Percentiles rank a stretch among this genome's conserved stretches.
phyloP scores from a whole-genome alignment of 805 yeast genomes.

The Candida insectorum region DNA sequence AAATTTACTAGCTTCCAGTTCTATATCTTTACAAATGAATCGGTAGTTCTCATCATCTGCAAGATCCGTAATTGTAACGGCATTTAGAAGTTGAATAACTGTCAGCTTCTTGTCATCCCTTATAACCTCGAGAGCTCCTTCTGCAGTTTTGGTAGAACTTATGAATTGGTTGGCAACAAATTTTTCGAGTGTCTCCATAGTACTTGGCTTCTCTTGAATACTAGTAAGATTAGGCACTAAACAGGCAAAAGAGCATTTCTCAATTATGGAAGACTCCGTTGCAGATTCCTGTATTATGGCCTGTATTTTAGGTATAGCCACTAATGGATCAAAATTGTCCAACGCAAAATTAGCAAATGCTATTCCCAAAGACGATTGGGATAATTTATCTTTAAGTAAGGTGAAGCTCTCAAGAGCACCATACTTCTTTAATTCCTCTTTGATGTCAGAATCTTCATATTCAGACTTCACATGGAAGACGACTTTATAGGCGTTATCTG shows the following conservation, averaged over 20 bases:
- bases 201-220: slow-evolving; percentile 34
- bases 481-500: slow-evolving; percentile 13
- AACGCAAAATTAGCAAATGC: slow-evolving; percentile 49
- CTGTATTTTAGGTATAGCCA: slow-evolving; percentile 10
- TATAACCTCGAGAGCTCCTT: slow-evolving; percentile 23
- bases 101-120: slow-evolving; percentile 39
- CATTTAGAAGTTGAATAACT: slow-evolving; percentile 65
- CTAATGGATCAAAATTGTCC: slow-evolving; percentile 12
- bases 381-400: slow-evolving; percentile 43
- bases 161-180: slow-evolving; percentile 26
- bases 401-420: slow-evolving; percentile 32
- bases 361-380: slow-evolving; percentile 53
- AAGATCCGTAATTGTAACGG: slow-evolving; percentile 63
- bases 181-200: slow-evolving; percentile 34
- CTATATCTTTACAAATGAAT: slow-evolving; percentile 52
- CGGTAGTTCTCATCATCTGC: slow-evolving; percentile 45
- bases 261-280: slow-evolving; percentile 1
- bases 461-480: slow-evolving; percentile 8
- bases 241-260: slow-evolving; percentile 20
- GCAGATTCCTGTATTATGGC: not conserved
- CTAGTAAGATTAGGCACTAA: slow-evolving; percentile 25
- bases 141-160: not conserved
- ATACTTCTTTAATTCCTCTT: slow-evolving; percentile 30
- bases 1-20: slow-evolving; percentile 42
- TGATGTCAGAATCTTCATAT: slow-evolving; percentile 37